These are phyloP conservation scores for Kentomonas sorsogonicus DNA, from an alignment of 208 protist genomes.

Conservation along the genomic window DNA sequence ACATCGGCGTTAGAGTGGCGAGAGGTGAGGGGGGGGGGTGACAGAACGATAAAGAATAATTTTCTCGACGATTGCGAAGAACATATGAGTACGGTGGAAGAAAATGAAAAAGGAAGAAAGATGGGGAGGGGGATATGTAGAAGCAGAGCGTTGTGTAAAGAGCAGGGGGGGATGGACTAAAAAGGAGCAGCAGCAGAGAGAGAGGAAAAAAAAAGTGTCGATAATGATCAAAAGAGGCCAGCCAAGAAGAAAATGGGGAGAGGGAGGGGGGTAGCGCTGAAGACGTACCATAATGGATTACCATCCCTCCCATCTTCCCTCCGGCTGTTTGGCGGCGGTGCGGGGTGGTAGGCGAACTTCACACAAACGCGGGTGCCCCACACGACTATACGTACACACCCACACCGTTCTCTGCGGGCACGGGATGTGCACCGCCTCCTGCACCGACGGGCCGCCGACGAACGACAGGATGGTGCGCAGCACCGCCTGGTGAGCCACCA, in stretches of 20 bases:
- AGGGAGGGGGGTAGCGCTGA: constrained; percentile 1
- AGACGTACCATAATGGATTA: neutral
- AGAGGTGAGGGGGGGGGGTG: neutral
- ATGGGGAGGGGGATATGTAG: neutral
- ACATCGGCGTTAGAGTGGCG: neutral
- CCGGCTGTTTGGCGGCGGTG: neutral
- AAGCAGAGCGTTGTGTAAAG: constrained; percentile 1
- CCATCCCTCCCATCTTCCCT: constrained; percentile 16
- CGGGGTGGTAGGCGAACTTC: constrained; percentile 46
- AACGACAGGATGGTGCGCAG: constrained; percentile 74
- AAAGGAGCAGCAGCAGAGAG: no score
- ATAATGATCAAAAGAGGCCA: neutral
- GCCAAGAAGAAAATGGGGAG: constrained; percentile 3
- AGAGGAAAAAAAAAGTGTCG: no score
- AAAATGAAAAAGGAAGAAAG: constrained; percentile 8
- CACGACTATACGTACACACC: constrained; percentile 66
- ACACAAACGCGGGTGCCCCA: constrained; percentile 46
- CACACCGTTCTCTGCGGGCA: constrained; percentile 74
- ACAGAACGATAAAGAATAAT: neutral
- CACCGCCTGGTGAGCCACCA: constrained; percentile 81
- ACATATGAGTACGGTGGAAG: neutral
- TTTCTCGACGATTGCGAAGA: no score
- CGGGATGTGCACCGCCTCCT: constrained; percentile 62
- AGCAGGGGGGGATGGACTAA: no score
- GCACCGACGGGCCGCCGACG: constrained; percentile 55